These are phyloP conservation scores for Termitomyces bulborhizus DNA, from an alignment of 768 basidiomycete species.

Conservation along the genomic window DNA sequence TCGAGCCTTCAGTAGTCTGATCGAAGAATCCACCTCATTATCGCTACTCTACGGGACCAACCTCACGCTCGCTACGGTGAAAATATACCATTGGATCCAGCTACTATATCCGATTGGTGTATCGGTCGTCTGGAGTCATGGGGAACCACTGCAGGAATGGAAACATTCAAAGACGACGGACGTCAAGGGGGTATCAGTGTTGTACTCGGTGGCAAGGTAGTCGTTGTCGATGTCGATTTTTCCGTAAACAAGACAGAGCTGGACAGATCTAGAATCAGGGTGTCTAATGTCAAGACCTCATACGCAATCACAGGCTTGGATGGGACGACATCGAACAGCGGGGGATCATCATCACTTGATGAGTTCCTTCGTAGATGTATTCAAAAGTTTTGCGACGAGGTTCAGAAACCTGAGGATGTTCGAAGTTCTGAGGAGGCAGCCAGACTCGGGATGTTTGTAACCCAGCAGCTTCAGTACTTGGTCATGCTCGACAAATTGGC, in stretches of 20 bases:
- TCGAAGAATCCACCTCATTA: conserved; percentile 43
- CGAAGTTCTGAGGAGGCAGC: conserved; percentile 51
- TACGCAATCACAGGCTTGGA: conserved; percentile 53
- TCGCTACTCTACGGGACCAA: conserved; percentile 40
- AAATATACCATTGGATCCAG: conserved; percentile 49
- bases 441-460: conserved; percentile 37
- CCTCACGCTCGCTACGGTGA: conserved; percentile 51
- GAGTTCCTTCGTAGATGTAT: conserved; percentile 53
- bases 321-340: conserved; percentile 32
- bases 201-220: conserved; percentile 71
- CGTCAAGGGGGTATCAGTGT: conserved; percentile 46
- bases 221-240: conserved; percentile 75
- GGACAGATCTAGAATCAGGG: conserved; percentile 30
- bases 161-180: conserved; percentile 61
- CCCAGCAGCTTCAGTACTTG: conserved; percentile 58
- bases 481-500: conserved; percentile 71
- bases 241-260: conserved; percentile 34
- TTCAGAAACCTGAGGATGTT: conserved; percentile 44
- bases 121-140: conserved; percentile 53
- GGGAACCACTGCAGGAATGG: conserved; percentile 65
- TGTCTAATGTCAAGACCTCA: conserved; percentile 63
- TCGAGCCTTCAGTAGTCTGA: conserved; percentile 37
- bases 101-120: conserved; percentile 48
- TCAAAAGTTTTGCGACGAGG: conserved; percentile 51
- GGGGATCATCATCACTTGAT: conserved; percentile 53